Conservation (phyloP, 2,329 filamentous ascomycete species). For the Colletotrichum sp. region DNA sequence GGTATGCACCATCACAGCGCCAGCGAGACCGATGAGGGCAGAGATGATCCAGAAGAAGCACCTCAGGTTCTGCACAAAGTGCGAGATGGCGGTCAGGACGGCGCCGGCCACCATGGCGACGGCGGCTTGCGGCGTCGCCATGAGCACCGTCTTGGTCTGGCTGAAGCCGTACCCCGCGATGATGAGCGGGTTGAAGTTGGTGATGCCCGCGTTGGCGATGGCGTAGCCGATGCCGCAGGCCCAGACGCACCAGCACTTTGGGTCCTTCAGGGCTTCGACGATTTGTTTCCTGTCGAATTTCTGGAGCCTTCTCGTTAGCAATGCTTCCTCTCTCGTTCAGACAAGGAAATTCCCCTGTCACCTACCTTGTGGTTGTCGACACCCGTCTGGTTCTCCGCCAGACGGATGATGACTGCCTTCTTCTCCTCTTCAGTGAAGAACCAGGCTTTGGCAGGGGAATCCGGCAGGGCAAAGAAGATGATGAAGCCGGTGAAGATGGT, state of each 20-base stretch:
- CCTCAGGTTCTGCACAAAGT: slow-evolving; percentile 31
- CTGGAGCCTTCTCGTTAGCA: slow-evolving; percentile 28
- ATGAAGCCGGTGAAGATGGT: slow-evolving; percentile 63
- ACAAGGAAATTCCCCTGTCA: neutral
- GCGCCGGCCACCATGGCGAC: slow-evolving; percentile 32
- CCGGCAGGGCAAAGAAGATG: slow-evolving; percentile 61
- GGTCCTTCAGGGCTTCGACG: slow-evolving; percentile 52
- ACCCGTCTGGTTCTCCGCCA: slow-evolving; percentile 77
- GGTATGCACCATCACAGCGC: slow-evolving; percentile 29
- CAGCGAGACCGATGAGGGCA: slow-evolving; percentile 25
- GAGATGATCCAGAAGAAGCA: slow-evolving; percentile 34
- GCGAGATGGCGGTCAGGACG: slow-evolving; percentile 25
- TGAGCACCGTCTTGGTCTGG: slow-evolving; percentile 51
- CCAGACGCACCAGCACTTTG: slow-evolving; percentile 64
- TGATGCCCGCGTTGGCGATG: slow-evolving; percentile 72
- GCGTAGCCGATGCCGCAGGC: slow-evolving; percentile 66
- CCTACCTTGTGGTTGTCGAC: slow-evolving; percentile 62
- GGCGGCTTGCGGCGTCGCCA: slow-evolving; percentile 36
- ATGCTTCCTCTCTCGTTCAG: neutral
- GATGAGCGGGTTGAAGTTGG: slow-evolving; percentile 68
- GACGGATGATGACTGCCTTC: slow-evolving; percentile 70
- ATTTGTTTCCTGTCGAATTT: slow-evolving; percentile 74
- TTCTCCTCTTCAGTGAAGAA: slow-evolving; percentile 70
- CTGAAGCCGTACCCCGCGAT: slow-evolving; percentile 65
- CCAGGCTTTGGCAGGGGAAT: slow-evolving; percentile 58